Base-by-base conservation (phyloP, 257 asterid genomes). In the Solanum pimpinellifolium region DNA sequence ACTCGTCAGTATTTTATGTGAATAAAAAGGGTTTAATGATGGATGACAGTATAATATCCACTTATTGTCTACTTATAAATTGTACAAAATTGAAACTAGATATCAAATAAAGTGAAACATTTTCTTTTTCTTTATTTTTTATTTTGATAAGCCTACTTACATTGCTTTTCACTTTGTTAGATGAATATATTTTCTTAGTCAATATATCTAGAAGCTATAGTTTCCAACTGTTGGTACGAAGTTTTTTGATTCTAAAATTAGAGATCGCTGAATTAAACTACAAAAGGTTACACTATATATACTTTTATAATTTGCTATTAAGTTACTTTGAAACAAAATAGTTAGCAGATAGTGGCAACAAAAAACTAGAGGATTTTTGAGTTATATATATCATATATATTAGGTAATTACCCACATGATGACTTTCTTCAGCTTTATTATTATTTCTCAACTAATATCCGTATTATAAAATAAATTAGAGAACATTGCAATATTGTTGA, bases 401-500 rank as follows among this genome's bases (percentile, higher is more conserved):
- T 16, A 52, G 10, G 62, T 18, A 52, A 52, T 18, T 18, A 18
- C n/a, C 62, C 62, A 18, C 4, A 18, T 18, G 62, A 52, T 7
- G n/a, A 56, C 65, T 56, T 56, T 20, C 18, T 16, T 52, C 18
- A 52, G 23, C 62, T 52, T 52, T 52, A 52, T 16, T 52, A 52
- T 15, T 52, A 52, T 16, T 52, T 52, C 62, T 52, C n/a, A 18
- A 52, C 62, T 52, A 52, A 52, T 18, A 52, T 52, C 23, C 10
- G 10, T 16, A 7, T 2, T 6, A 7, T 18, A 56, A 11, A 56
- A 56, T 18, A 18, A 56, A 11, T 56, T 56, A 56, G 20, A 56
- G 25, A 0, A 7, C 25, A 0, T 20, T 56, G 2, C 4, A 56
- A 0, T 18, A 20, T 56, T 56, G 7, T 56, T 56, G 0, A 56